These are phyloP conservation scores for Talaromyces borbonicus DNA, from an alignment of 495 filamentous ascomycete species.

Conservation along the genomic window DNA sequence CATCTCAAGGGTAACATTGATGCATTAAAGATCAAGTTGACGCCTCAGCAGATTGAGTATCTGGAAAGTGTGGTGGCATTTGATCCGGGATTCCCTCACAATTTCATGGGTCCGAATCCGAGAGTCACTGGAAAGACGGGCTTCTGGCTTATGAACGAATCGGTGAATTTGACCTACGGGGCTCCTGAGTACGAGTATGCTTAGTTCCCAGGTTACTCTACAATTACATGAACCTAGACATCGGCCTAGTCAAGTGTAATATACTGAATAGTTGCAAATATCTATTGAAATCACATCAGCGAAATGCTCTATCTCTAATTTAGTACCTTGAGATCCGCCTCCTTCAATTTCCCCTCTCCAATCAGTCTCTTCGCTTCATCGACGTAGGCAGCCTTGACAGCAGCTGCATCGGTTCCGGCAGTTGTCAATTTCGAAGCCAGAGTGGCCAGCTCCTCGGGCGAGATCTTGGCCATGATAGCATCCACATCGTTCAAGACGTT, in stretches of 20 bases:
- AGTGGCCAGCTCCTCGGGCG: conserved; percentile 74
- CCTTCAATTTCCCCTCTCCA: conserved; percentile 73
- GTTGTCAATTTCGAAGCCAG: conserved; percentile 63
- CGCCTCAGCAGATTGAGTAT: conserved; percentile 45
- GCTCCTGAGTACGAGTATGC: conserved; percentile 4
- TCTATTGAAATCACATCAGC: not conserved
- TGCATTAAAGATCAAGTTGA: conserved; percentile 44
- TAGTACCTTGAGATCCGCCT: conserved; percentile 56
- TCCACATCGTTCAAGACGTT: conserved; percentile 78
- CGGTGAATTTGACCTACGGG: conserved; percentile 1
- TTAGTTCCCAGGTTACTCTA: not conserved
- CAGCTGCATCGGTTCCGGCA: conserved; percentile 43
- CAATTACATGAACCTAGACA: no score
- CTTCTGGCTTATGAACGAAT: conserved; percentile 20
- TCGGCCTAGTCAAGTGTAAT: no score
- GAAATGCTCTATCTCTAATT: no score
- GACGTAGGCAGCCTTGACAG: conserved; percentile 57
- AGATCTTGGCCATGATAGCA: conserved; percentile 78
- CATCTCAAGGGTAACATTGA: conserved; percentile 56
- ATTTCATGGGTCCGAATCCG: conserved; percentile 30
- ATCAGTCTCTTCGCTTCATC: conserved; percentile 66
- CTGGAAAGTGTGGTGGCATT: conserved; percentile 42
- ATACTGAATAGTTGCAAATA: no score
- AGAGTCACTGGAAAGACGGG: conserved; percentile 22
- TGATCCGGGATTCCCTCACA: conserved; percentile 43